Percentiles rank a stretch among this genome's conserved stretches.
These are phyloP conservation scores for Curvularia sp. DNA, from an alignment of 2,329 filamentous ascomycete genomes.

Conservation along the genomic window DNA sequence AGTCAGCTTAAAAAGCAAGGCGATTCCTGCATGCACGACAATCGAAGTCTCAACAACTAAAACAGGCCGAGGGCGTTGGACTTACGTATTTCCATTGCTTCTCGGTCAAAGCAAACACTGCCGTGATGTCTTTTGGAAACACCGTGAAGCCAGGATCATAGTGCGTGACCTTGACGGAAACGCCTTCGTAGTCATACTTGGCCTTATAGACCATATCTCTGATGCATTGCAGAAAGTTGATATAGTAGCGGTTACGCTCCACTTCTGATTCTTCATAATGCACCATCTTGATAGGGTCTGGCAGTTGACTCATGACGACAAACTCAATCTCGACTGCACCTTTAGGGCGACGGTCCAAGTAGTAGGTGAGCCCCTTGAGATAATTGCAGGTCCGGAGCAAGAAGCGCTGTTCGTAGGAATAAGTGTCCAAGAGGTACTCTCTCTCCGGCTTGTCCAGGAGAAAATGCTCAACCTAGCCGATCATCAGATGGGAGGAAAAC, in stretches of 20 bases:
- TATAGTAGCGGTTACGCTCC: slow-evolving; percentile 5
- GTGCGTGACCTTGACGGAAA: slow-evolving; percentile 26
- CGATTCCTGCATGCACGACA: background rate
- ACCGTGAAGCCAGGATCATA: slow-evolving; percentile 22
- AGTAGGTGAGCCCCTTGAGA: background rate
- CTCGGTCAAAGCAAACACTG: slow-evolving; percentile 24
- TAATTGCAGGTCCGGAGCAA: slow-evolving; percentile 5
- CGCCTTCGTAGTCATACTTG: slow-evolving; percentile 23
- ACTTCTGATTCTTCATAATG: background rate
- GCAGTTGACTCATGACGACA: slow-evolving; percentile 28
- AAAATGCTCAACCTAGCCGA: slow-evolving; percentile 23
- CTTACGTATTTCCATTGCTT: slow-evolving; percentile 32
- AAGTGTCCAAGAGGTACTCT: slow-evolving; percentile 2
- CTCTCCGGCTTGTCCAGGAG: background rate
- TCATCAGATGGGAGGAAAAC: too few species aligned
- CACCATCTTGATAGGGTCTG: background rate
- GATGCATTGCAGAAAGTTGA: slow-evolving; percentile 28
- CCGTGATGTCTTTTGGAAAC: slow-evolving; percentile 28
- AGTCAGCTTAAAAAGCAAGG: background rate
- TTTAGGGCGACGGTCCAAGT: background rate
- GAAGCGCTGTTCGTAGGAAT: slow-evolving; percentile 18
- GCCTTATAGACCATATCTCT: slow-evolving; percentile 27
- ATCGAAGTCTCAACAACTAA: background rate
- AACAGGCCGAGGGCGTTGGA: background rate
- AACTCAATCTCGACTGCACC: slow-evolving; percentile 26